Conservation (phyloP, 768 basidiomycete genomes). For the Lactarius deliciosus region DNA sequence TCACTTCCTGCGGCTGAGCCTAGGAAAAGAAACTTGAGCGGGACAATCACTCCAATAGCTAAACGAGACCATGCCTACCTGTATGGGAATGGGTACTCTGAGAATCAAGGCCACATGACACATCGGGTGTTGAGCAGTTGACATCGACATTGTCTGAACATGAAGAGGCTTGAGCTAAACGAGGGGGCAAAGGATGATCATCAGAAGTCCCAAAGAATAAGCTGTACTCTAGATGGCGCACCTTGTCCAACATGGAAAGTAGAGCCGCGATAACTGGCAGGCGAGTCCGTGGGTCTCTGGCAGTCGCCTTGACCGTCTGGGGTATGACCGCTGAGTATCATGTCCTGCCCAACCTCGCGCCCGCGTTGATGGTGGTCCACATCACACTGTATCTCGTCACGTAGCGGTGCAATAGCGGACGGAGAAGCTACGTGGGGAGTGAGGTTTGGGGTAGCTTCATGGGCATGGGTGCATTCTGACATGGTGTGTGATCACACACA, state of each 20-base stretch:
- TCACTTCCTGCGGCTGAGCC: background rate
- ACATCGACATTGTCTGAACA: background rate
- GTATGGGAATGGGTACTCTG: background rate
- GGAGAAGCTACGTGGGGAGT: background rate
- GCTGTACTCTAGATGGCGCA: background rate
- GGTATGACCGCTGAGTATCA: conserved; percentile 18
- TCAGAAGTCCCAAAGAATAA: background rate
- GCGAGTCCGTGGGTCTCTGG: conserved; percentile 5
- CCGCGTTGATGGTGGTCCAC: background rate
- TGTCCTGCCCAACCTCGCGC: background rate
- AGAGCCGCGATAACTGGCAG: too few relatives aligned
- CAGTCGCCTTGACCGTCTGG: conserved; percentile 23
- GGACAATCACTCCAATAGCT: background rate
- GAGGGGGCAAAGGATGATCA: background rate
- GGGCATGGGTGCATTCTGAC: background rate
- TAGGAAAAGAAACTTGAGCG: background rate
- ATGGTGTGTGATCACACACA: background rate
- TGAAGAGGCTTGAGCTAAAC: background rate
- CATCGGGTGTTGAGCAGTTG: background rate
- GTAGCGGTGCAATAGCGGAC: background rate
- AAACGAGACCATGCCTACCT: background rate
- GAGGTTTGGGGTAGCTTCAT: background rate
- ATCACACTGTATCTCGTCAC: background rate
- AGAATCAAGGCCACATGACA: background rate
- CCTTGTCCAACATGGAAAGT: background rate